These are phyloP conservation scores for Phalaenopsis equestris DNA, from an alignment of 106 monocot species.

Conservation along the genomic window DNA sequence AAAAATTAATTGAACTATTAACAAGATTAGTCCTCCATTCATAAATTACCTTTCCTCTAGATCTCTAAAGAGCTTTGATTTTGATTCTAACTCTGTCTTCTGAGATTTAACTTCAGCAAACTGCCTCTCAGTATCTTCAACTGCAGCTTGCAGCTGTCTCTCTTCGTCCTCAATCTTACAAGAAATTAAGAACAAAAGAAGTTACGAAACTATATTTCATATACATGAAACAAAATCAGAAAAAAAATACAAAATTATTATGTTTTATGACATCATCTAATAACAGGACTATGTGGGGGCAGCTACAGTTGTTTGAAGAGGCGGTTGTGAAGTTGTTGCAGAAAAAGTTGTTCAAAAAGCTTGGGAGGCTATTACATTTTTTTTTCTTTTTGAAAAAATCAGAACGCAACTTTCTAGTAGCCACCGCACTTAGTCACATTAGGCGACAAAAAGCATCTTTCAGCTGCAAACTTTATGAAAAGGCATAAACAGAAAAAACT, in stretches of 20 bases:
- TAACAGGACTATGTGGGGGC: background rate
- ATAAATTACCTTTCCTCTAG: slow-evolving; percentile 56
- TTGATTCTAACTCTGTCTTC: slow-evolving; percentile 61
- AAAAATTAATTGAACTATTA: background rate
- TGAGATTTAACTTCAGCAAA: slow-evolving; percentile 55
- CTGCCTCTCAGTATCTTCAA: slow-evolving; percentile 74
- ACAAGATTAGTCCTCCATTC: background rate
- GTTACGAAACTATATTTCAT: background rate
- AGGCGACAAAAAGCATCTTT: too few relatives aligned
- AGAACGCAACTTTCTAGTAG: too few relatives aligned
- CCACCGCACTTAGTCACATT: too few relatives aligned
- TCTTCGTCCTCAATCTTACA: slow-evolving; percentile 82
- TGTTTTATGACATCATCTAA: background rate
- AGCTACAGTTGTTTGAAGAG: too few relatives aligned
- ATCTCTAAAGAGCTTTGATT: slow-evolving; percentile 63
- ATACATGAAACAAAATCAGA: background rate
- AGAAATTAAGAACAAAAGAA: slow-evolving; percentile 1
- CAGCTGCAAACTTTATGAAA: too few relatives aligned
- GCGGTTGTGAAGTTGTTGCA: too few relatives aligned
- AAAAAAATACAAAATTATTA: background rate
- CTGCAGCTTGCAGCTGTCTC: slow-evolving; percentile 58
- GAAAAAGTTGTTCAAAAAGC: too few relatives aligned
- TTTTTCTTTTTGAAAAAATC: too few relatives aligned
- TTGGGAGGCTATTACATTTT: too few relatives aligned
- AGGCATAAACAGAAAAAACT: too few relatives aligned